A percentile compares a stretch with the other conserved stretches of the same genome.
These are phyloP conservation scores for Omphalea diandra DNA, from an alignment of 441 rosid species.

Conservation along the genomic window DNA sequence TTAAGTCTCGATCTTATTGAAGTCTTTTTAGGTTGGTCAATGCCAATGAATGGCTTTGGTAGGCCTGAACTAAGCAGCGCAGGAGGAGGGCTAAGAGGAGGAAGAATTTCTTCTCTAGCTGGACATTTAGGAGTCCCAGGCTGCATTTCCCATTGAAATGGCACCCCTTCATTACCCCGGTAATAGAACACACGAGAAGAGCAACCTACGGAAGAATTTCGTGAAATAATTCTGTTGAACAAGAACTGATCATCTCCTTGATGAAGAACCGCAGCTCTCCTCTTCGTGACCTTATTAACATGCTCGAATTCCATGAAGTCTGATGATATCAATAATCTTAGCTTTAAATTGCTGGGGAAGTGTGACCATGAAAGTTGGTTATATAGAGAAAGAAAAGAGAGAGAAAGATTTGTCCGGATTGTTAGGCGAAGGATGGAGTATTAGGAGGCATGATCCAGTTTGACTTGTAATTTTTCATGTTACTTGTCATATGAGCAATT, in stretches of 20 bases:
- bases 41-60: constrained; percentile 46
- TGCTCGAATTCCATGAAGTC: constrained; percentile 39
- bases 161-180: constrained; percentile 53
- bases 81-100: constrained; percentile 71
- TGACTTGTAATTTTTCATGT: neutral
- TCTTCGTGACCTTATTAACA: constrained; percentile 1
- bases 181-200: constrained; percentile 42
- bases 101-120: constrained; percentile 35
- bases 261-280: constrained; percentile 27
- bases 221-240: constrained; percentile 39
- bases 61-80: constrained; percentile 50
- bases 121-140: constrained; percentile 68
- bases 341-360: neutral
- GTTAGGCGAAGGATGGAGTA: constrained; percentile 27
- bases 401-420: constrained; percentile 10
- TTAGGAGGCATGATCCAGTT: constrained; percentile 29
- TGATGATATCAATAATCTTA: too few species aligned
- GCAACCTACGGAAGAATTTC: constrained; percentile 38
- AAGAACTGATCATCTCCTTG: constrained; percentile 32
- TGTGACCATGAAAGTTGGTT: neutral
- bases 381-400: constrained; percentile 10
- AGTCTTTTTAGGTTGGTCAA: constrained; percentile 23
- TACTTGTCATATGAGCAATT: constrained; percentile 33
- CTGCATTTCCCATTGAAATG: constrained; percentile 75
- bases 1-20: constrained; percentile 32